These are phyloP conservation scores for Favolaschia claudopus DNA, from an alignment of 768 basidiomycete species.

Conservation along the genomic window DNA sequence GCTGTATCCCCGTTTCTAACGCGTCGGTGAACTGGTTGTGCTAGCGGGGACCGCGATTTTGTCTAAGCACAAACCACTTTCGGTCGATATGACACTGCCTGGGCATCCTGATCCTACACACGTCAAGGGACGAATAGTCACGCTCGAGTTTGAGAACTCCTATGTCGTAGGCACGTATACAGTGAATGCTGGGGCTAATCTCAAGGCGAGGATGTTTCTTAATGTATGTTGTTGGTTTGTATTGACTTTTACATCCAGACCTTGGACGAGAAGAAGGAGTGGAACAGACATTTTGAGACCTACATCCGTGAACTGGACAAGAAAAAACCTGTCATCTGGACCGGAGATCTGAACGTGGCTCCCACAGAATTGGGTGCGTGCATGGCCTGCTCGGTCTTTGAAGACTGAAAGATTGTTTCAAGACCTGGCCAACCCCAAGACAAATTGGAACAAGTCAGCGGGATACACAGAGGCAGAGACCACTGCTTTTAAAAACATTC, in stretches of 20 bases:
- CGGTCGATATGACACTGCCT: slow-evolving; percentile 71
- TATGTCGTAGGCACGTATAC: slow-evolving; percentile 86
- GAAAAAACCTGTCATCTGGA: slow-evolving; percentile 88
- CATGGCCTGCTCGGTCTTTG: background rate
- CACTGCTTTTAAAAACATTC: slow-evolving; percentile 72
- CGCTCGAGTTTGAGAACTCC: slow-evolving; percentile 76
- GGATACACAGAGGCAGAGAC: slow-evolving; percentile 89
- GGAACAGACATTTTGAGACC: slow-evolving; percentile 79
- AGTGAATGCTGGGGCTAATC: slow-evolving; percentile 78
- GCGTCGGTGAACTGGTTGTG: background rate
- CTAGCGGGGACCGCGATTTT: slow-evolving; percentile 84
- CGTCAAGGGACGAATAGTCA: slow-evolving; percentile 81
- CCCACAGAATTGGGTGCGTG: slow-evolving; percentile 72
- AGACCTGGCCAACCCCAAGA: slow-evolving; percentile 75
- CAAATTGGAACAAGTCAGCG: slow-evolving; percentile 89
- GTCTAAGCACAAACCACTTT: slow-evolving; percentile 77
- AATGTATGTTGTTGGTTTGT: background rate
- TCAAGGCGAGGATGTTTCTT: slow-evolving; percentile 63
- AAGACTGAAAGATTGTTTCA: background rate
- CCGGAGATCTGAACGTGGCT: slow-evolving; percentile 88
- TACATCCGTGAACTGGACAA: slow-evolving; percentile 78
- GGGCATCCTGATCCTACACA: slow-evolving; percentile 70
- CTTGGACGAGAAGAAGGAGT: slow-evolving; percentile 75
- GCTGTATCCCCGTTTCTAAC: background rate
- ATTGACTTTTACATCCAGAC: slow-evolving; percentile 56